Percentiles rank a stretch among this genome's conserved stretches.
These are phyloP conservation scores for Rosa rugosa DNA, from an alignment of 306 rosid species.

Conservation along the genomic window DNA sequence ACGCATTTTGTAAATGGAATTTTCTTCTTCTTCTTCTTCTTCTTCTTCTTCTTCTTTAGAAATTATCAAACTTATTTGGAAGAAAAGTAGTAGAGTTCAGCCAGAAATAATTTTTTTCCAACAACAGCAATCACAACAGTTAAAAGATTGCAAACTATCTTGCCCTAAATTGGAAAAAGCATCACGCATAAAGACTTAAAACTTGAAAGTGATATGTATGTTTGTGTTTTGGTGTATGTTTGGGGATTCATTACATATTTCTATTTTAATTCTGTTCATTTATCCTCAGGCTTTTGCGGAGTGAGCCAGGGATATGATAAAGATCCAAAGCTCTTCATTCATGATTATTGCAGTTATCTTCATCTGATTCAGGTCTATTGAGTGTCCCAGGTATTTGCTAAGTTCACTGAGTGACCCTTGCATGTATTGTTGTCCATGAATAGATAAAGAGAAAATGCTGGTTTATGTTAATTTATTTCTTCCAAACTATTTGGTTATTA, in stretches of 20 bases:
- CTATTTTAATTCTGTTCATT: neutral
- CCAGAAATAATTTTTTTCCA: too few species aligned
- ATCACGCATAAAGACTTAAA: neutral
- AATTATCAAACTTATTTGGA: too few species aligned
- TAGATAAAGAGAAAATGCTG: neutral
- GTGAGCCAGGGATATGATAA: constrained; percentile 57
- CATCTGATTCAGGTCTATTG: constrained; percentile 45
- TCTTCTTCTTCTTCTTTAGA: too few species aligned
- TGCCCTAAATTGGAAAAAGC: too few species aligned
- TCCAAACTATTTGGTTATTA: neutral
- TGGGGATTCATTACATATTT: neutral
- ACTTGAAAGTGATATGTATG: neutral
- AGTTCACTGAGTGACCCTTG: constrained; percentile 14
- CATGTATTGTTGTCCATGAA: constrained; percentile 7
- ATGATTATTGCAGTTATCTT: constrained; percentile 37
- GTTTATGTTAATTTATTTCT: neutral
- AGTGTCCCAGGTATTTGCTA: constrained; percentile 58
- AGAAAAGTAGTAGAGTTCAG: too few species aligned
- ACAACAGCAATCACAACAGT: too few species aligned
- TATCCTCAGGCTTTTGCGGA: constrained; percentile 56
- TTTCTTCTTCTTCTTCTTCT: too few species aligned
- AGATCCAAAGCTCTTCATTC: constrained; percentile 43
- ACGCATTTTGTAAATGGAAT: too few species aligned
- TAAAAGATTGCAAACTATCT: neutral
- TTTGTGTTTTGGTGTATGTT: neutral